phyloP scores from a whole-genome alignment of 768 basidiomycete genomes.

The Russula foetens region DNA sequence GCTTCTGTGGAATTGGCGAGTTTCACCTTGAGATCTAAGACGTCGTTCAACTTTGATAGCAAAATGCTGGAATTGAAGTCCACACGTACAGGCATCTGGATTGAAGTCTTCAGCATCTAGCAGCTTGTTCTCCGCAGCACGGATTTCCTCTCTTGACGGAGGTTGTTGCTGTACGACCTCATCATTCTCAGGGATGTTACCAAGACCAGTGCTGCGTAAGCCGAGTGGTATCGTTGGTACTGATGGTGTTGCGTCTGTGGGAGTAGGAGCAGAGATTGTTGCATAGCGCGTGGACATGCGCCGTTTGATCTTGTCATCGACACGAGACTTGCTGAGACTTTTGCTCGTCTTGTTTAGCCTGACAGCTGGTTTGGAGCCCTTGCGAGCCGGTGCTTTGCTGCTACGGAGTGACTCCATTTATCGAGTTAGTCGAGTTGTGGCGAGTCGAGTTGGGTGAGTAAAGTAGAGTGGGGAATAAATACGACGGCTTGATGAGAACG shows the following conservation, averaged over 20 bases:
- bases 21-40: constrained; percentile 62
- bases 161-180: constrained; percentile 32
- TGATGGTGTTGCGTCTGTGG: constrained; percentile 49
- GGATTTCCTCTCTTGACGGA: constrained; percentile 52
- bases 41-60: not conserved
- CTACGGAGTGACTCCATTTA: constrained; percentile 32
- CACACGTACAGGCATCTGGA: constrained; percentile 75
- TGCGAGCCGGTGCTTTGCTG: constrained; percentile 21
- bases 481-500: not conserved
- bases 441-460: too few species aligned
- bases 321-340: constrained; percentile 36
- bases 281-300: constrained; percentile 94
- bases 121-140: constrained; percentile 45
- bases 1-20: constrained; percentile 86
- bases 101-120: constrained; percentile 80
- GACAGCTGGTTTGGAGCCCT: constrained; percentile 9
- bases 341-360: constrained; percentile 15
- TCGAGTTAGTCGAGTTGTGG: not conserved
- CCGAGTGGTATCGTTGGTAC: constrained; percentile 49
- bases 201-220: constrained; percentile 28
- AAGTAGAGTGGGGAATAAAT: not conserved
- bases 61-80: not conserved
- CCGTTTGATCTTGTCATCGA: constrained; percentile 91
- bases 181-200: constrained; percentile 40
- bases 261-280: constrained; percentile 74